A percentile compares a stretch with the other conserved stretches of the same genome.
These are phyloP conservation scores for Talaromyces islandicus DNA, from an alignment of 2,329 filamentous ascomycete genomes.

Conservation along the genomic window DNA sequence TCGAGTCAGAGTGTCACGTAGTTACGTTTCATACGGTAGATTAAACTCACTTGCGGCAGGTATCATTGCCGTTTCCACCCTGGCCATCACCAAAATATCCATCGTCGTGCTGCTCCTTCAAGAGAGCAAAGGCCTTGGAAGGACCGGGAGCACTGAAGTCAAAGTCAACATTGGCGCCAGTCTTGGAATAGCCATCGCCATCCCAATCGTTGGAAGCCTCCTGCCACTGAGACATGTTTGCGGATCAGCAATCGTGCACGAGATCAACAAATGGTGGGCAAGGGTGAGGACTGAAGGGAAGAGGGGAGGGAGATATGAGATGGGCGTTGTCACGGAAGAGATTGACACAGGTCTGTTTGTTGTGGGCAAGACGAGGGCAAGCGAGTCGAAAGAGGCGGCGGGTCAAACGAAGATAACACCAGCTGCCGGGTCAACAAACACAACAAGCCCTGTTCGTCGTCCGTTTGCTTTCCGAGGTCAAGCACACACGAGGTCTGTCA, in stretches of 20 bases:
- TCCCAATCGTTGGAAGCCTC: neutral
- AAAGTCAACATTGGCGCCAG: neutral
- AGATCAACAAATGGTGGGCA: neutral
- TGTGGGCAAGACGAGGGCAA: neutral
- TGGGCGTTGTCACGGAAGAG: neutral
- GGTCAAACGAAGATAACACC: neutral
- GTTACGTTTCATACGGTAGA: too few species aligned
- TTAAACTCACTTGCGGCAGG: slow-evolving; percentile 31
- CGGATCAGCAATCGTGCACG: neutral
- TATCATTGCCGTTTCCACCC: slow-evolving; percentile 15
- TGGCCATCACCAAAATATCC: neutral
- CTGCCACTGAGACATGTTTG: slow-evolving; percentile 6
- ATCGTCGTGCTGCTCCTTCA: slow-evolving; percentile 5
- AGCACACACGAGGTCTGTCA: neutral
- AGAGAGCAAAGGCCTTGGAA: slow-evolving; percentile 2
- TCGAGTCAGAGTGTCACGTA: neutral
- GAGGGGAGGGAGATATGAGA: neutral
- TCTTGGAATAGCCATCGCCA: neutral
- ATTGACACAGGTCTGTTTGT: neutral
- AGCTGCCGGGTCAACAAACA: neutral
- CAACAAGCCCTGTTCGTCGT: neutral
- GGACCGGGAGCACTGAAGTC: slow-evolving; percentile 3
- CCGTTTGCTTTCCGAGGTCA: neutral
- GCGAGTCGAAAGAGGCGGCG: neutral
- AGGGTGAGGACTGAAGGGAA: neutral